Percentiles rank a stretch among this genome's conserved stretches.
These are phyloP conservation scores for Sanghuangporus baumii DNA, from an alignment of 1,284 basidiomycete species.

Conservation along the genomic window DNA sequence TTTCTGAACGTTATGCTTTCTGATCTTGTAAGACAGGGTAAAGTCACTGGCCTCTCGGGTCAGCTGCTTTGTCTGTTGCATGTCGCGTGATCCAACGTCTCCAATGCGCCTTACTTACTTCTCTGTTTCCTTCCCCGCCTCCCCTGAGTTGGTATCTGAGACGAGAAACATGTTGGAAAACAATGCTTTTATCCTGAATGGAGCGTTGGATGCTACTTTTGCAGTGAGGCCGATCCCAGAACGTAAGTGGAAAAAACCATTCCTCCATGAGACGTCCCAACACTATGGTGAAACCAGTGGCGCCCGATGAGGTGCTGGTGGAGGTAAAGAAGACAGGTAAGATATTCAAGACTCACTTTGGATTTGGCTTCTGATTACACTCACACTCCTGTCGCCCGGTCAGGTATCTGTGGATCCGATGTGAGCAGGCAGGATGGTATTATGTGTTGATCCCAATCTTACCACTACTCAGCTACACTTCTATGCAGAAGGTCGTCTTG, in stretches of 20 bases:
- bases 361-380: not conserved
- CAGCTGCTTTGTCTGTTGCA: too few species aligned
- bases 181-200: constrained; percentile 73
- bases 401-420: constrained; percentile 89
- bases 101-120: not conserved
- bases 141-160: not conserved
- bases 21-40: too few species aligned
- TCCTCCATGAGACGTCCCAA: not conserved
- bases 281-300: constrained; percentile 37
- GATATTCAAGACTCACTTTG: constrained; percentile 21
- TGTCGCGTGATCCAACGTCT: not conserved
- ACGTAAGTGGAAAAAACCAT: constrained; percentile 34
- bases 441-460: constrained; percentile 14
- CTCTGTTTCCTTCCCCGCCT: not conserved
- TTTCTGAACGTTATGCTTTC: too few species aligned
- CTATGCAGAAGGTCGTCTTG: constrained; percentile 78
- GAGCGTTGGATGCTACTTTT: constrained; percentile 63
- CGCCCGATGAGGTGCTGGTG: constrained; percentile 78
- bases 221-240: constrained; percentile 78
- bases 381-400: constrained; percentile 15
- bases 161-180: constrained; percentile 58
- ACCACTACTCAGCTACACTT: constrained; percentile 56
- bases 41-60: too few species aligned
- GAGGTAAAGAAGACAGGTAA: constrained; percentile 87
- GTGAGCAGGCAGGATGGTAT: constrained; percentile 34